Percentiles rank a stretch among this genome's conserved stretches.
These are phyloP conservation scores for Colletotrichum sp. DNA, from an alignment of 2,329 filamentous ascomycete species.

Conservation along the genomic window DNA sequence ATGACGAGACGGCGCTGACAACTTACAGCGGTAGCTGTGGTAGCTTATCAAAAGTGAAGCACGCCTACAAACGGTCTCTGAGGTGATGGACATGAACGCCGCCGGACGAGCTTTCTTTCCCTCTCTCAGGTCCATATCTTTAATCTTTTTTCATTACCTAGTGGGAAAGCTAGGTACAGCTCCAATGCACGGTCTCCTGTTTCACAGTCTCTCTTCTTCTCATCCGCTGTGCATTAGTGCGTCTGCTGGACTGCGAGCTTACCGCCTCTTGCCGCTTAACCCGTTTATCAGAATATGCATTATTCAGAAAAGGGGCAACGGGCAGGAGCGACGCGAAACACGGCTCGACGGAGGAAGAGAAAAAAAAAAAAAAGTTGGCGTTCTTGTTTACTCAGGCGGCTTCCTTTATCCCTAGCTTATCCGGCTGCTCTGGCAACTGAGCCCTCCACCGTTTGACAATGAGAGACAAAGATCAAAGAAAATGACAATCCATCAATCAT, in stretches of 20 bases:
- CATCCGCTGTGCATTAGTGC: constrained; percentile 1
- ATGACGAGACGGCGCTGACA: not conserved
- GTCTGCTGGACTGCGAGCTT: not conserved
- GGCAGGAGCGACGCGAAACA: not conserved
- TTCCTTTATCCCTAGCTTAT: not conserved
- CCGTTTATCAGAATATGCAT: not conserved
- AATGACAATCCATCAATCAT: too few species aligned
- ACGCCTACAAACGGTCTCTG: not conserved
- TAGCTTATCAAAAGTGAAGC: not conserved
- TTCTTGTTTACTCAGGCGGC: not conserved
- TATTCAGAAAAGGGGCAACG: not conserved
- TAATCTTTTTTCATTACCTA: not conserved
- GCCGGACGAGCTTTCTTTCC: not conserved
- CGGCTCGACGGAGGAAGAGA: not conserved
- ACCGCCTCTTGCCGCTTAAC: constrained; percentile 5
- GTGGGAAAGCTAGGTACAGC: not conserved
- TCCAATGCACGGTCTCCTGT: constrained; percentile 5
- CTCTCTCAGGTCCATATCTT: not conserved
- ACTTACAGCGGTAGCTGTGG: not conserved
- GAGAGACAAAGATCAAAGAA: not conserved
- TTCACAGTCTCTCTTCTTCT: constrained; percentile 1
- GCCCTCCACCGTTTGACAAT: not conserved
- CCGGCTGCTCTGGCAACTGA: constrained; percentile 12
- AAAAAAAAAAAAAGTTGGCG: not conserved
- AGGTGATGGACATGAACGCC: not conserved